Evolutionary conservation across 208 protist species (phyloP).

Genomic region (Trypanosoma boissoni): DNA sequence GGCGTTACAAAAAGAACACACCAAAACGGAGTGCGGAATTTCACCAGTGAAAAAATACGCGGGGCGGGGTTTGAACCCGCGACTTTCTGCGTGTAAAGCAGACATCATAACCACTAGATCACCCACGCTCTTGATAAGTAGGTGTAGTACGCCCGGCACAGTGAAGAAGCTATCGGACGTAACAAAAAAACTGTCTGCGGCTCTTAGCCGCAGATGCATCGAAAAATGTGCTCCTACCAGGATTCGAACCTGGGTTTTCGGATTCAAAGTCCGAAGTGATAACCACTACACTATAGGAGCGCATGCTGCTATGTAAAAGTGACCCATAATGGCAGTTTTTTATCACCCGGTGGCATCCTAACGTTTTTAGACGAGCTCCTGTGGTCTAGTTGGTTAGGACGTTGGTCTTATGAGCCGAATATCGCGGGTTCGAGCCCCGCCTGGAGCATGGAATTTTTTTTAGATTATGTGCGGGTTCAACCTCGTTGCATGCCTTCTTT

Average conservation of each 20-base stretch:
- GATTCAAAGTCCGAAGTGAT: slow-evolving; percentile 85
- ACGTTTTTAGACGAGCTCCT: slow-evolving; percentile 16
- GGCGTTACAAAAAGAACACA: neutral
- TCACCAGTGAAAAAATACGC: slow-evolving; percentile 39
- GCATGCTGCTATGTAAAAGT: neutral
- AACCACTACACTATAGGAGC: slow-evolving; percentile 85
- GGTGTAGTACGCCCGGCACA: neutral
- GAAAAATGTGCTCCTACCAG: slow-evolving; percentile 64
- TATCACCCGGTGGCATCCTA: neutral
- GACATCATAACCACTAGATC: slow-evolving; percentile 73
- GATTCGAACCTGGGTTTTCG: slow-evolving; percentile 82
- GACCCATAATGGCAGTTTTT: neutral
- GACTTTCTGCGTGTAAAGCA: slow-evolving; percentile 67
- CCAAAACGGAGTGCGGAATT: too few relatives aligned
- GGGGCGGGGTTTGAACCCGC: slow-evolving; percentile 68
- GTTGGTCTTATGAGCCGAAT: slow-evolving; percentile 57
- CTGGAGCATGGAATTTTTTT: slow-evolving; percentile 32
- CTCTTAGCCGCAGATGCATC: neutral
- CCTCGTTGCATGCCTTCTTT: too few relatives aligned
- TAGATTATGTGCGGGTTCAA: neutral
- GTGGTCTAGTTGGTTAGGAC: slow-evolving; percentile 58
- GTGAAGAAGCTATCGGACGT: too few relatives aligned
- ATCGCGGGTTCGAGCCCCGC: slow-evolving; percentile 54
- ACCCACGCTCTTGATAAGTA: slow-evolving; percentile 22
- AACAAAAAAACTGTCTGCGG: too few relatives aligned